Evolutionary conservation across 139 green algal genomes (phyloP), one percentile per base, ranked within the genome.

Genomic region (Helicosporidium sp.): DNA sequence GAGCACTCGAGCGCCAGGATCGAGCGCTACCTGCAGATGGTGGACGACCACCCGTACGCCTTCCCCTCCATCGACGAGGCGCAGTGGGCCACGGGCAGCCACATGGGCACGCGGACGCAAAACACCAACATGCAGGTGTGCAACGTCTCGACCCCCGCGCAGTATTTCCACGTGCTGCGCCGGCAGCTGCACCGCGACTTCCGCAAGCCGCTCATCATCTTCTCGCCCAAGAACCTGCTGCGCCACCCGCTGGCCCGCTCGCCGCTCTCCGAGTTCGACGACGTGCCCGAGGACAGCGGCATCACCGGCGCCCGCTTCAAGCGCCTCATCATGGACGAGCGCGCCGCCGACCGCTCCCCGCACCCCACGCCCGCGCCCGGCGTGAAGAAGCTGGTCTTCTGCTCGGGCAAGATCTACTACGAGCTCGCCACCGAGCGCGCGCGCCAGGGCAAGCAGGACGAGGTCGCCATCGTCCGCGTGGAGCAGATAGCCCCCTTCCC

Each of bases 121-220:
- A 48, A 53, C 15, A 57, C 57, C 69, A 97, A 97, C 73, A 94
- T 80, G 82, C 59, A 76, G 55, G 50, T 97, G 0, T 74, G 83
- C 47, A 97, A 97, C 72, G 73, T 71, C 55, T 94, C 88, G 28
- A 97, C 88, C 15, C 88, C 88, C 3, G 87, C 82, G 45, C 96
- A 97, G 66, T 97, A 96, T 75, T 97, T 94, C 80, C 85, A 95
- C 47, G 65, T 93, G 27, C 75, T 97, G 39, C 66, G 87, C n/a
- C 63, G 80, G 24, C 78, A 86, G 69, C 72, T 82, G 24, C 29
- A 48, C 41, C 77, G 87, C 51, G 71, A 90, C 62, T 98, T 97
- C 76, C 77, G 89, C 50, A 98, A 98, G 76, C 88, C 88, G 8
- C 76, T 97, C 25, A 75, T 95, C 41, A 61, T 97, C 15, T 80